phyloP scores from a whole-genome alignment of 2,329 filamentous ascomycete species.

The Aspergillus ibericus region DNA sequence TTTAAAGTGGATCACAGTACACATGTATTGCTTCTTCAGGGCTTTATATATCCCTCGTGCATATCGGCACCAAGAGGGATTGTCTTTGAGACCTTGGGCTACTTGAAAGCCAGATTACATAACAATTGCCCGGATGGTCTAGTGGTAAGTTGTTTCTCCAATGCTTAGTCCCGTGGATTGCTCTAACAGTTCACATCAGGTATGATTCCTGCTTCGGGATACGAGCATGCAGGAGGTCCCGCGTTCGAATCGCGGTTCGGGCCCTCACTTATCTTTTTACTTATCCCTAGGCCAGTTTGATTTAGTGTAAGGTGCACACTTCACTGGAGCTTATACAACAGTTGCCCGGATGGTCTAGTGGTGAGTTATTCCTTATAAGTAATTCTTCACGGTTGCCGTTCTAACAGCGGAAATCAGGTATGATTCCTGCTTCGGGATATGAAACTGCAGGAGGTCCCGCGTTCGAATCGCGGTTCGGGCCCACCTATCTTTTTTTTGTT shows the following conservation, averaged over 20 bases:
- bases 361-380: not conserved
- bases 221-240: not conserved
- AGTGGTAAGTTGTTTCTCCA: not conserved
- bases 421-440: not conserved
- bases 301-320: not conserved
- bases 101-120: not conserved
- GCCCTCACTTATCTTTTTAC: not conserved
- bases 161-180: too few relatives aligned
- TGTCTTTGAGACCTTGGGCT: too few relatives aligned
- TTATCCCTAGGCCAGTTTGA: not conserved
- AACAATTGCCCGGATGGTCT: not conserved
- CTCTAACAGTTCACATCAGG: too few relatives aligned
- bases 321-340: not conserved
- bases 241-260: not conserved
- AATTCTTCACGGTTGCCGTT: too few relatives aligned
- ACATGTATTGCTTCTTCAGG: too few relatives aligned
- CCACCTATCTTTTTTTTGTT: not conserved
- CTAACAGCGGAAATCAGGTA: not conserved
- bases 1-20: too few relatives aligned
- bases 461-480: not conserved
- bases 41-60: too few relatives aligned
- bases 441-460: not conserved
- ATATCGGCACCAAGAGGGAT: too few relatives aligned
- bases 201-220: not conserved
- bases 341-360: not conserved